Conservation (phyloP, 2,329 filamentous ascomycete species). For the Endothia cerciana region DNA sequence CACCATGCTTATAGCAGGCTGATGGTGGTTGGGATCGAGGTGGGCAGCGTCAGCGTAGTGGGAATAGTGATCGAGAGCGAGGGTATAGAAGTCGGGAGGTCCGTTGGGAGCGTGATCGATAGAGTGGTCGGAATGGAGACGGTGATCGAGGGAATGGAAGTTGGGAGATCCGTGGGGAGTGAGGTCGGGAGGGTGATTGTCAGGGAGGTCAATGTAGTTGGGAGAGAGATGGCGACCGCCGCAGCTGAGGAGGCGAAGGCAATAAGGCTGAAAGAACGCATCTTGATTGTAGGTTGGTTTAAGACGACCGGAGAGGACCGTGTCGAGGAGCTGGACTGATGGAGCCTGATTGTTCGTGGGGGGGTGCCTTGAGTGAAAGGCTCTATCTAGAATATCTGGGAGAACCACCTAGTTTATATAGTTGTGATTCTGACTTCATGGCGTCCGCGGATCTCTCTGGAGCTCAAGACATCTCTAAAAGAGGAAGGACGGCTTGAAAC, state of each 20-base stretch:
- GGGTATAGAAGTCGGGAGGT: background rate
- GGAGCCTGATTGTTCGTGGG: background rate
- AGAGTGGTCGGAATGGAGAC: background rate
- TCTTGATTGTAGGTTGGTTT: background rate
- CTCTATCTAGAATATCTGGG: background rate
- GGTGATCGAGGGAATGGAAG: background rate
- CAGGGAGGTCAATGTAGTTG: background rate
- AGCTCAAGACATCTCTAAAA: background rate
- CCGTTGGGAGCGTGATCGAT: background rate
- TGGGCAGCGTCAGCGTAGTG: background rate
- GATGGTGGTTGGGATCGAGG: conserved; percentile 1
- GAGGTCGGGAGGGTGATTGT: conserved; percentile 4
- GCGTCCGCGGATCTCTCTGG: background rate
- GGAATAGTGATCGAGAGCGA: background rate
- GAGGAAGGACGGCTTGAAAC: background rate
- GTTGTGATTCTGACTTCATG: background rate
- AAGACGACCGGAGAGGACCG: background rate
- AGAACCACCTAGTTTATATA: background rate
- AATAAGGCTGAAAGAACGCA: background rate
- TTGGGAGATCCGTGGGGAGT: background rate
- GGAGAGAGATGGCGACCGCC: conserved; percentile 6
- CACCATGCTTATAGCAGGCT: background rate
- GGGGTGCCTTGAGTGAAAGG: background rate
- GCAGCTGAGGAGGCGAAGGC: conserved; percentile 11
- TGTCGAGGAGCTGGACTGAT: background rate